Evolutionary conservation across 2,329 filamentous ascomycete species (phyloP).

Genomic region (Raffaelea ambrosiae): DNA sequence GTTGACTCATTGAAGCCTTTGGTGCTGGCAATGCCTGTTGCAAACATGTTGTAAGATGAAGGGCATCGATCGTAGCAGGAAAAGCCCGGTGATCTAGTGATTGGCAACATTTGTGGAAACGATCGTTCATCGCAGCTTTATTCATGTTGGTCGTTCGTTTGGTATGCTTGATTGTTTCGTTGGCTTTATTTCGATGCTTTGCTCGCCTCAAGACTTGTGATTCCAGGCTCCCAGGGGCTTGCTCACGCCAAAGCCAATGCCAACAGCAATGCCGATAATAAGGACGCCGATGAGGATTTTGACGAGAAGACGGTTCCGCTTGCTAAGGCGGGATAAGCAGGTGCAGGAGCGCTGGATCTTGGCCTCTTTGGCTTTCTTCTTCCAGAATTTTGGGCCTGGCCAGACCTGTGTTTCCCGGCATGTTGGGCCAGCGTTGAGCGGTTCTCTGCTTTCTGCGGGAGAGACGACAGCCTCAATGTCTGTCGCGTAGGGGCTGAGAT

Average conservation of each 20-base stretch:
- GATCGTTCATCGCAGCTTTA: too few relatives aligned
- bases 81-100: too few relatives aligned
- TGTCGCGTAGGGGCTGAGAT: conserved; percentile 44
- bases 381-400: conserved; percentile 53
- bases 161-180: too few relatives aligned
- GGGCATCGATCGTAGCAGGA: too few relatives aligned
- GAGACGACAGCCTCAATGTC: conserved; percentile 46
- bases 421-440: too few relatives aligned
- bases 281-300: conserved; percentile 46
- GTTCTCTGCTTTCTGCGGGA: not conserved
- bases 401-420: conserved; percentile 44
- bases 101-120: too few relatives aligned
- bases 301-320: conserved; percentile 42
- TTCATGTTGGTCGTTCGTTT: too few relatives aligned
- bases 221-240: conserved; percentile 52
- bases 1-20: too few relatives aligned
- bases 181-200: not conserved
- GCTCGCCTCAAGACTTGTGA: not conserved
- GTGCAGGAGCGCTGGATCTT: conserved; percentile 44
- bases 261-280: conserved; percentile 44
- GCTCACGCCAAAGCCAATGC: conserved; percentile 52
- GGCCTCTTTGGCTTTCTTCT: conserved; percentile 47
- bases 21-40: too few relatives aligned
- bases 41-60: too few relatives aligned
- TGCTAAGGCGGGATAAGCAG: conserved; percentile 44